Evolutionary conservation across 768 basidiomycete species (phyloP).

Genomic region (Boletus vermiculosoides): DNA sequence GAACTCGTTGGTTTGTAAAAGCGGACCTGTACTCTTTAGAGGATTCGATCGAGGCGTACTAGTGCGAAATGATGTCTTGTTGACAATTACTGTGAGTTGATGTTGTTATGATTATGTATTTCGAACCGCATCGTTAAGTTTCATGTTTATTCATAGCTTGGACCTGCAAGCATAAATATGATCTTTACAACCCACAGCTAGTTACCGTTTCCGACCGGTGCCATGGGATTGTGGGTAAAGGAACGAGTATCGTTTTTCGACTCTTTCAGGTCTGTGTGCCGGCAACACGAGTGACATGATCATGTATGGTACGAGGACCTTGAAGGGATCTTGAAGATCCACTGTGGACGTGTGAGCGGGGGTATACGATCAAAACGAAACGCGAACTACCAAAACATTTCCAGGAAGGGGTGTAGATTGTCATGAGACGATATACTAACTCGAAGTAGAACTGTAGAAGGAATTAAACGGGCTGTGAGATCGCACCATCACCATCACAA

Average conservation of each 20-base stretch:
- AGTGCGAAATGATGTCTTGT: conserved; percentile 34
- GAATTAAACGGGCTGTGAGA: not conserved
- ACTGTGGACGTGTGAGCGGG: not conserved
- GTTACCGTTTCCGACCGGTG: no score
- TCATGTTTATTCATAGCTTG: no score
- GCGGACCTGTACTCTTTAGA: not conserved
- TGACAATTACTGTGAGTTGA: conserved; percentile 41
- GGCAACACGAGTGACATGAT: no score
- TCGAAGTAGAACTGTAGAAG: not conserved
- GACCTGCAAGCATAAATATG: no score
- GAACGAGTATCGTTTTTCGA: no score
- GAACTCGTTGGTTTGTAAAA: not conserved
- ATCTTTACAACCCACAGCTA: no score
- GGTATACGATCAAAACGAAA: not conserved
- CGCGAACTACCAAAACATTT: not conserved
- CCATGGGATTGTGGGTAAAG: no score
- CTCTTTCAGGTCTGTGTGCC: no score
- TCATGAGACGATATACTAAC: not conserved
- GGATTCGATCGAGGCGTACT: no score
- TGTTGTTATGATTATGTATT: conserved; percentile 34
- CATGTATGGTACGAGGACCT: not conserved
- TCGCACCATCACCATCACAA: not conserved
- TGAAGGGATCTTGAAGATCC: no score
- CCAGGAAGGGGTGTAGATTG: not conserved
- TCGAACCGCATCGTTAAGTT: no score